Evolutionary conservation across 306 rosid genomes (phyloP), one percentile per base, ranked within the genome.

Genomic region (Quercus ilex): DNA sequence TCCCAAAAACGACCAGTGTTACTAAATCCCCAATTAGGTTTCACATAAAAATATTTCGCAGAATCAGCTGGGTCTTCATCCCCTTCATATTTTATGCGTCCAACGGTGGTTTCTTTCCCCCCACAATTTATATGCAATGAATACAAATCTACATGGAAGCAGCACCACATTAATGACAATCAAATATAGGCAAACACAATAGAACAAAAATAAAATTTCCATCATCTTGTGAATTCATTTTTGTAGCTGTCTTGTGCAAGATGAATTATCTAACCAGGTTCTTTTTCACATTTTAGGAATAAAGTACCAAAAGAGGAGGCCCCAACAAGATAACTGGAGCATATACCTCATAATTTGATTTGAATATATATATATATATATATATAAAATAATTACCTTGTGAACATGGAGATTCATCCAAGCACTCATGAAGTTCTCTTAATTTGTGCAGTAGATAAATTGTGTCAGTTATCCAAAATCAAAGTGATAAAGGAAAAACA

Each of bases 1-100:
- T 85, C 92, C 84, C 79, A 59, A 58, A 84, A 90, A 75, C 88
- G 87, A 33, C 94, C 90, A 6, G 92, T 88, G 79, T 86, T 86
- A 80, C 90, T 88, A 53, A 88, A 81, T 5, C 94, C 94, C 94
- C 94, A 88, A 23, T 71, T 0, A 21, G 81, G 78, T 28, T 51
- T 43, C 49, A 43, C 1, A 0, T 0, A 71, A 75, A 70, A 83
- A 80, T 56, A 81, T 20, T 79, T 82, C 74, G 94, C 84, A 38
- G 85, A 74, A 26, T 86, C 87, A n/a, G 89, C 90, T 21, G 59
- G 3, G 46, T 85, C 78, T 49, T 84, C 86, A 82, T 91, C 92
- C 74, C 87, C 88, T 25, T 80, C 14, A 77, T 87, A 87, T 72
- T 53, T 81, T 69, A 83, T 55, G 77, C 65, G 69, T 84, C 90